Evolutionary conservation across 2,329 filamentous ascomycete species (phyloP).

Genomic region (Trichoderma sp.): DNA sequence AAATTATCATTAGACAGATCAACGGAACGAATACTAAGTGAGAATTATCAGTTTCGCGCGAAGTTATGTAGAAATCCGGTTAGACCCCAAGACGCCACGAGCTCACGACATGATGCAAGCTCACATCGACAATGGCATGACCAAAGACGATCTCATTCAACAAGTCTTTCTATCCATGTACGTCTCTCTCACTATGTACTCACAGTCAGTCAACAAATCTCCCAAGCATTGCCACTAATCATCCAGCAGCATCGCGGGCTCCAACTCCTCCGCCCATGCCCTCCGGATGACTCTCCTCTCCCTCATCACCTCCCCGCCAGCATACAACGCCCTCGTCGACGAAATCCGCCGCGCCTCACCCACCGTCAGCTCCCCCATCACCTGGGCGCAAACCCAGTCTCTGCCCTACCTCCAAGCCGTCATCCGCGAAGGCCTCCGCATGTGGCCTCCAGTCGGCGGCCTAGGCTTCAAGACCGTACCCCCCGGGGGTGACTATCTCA

Average conservation of each 20-base stretch:
- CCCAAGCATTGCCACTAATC: background rate
- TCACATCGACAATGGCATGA: slow-evolving; percentile 28
- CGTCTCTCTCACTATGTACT: background rate
- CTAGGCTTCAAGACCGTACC: slow-evolving; percentile 54
- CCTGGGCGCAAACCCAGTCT: slow-evolving; percentile 46
- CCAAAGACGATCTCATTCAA: slow-evolving; percentile 18
- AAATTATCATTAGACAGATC: too few species aligned
- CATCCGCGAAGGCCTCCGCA: slow-evolving; percentile 54
- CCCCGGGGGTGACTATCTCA: slow-evolving; percentile 49
- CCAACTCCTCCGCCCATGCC: slow-evolving; percentile 56
- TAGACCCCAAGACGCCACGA: slow-evolving; percentile 22
- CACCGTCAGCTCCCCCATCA: slow-evolving; percentile 36
- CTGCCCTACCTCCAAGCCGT: slow-evolving; percentile 57
- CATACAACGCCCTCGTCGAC: slow-evolving; percentile 39
- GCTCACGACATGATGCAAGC: slow-evolving; percentile 24
- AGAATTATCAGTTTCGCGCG: slow-evolving; percentile 21
- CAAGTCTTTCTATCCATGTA: slow-evolving; percentile 20
- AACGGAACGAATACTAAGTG: background rate
- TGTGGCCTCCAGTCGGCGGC: slow-evolving; percentile 52
- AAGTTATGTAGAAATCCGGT: slow-evolving; percentile 24
- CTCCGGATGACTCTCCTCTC: slow-evolving; percentile 52
- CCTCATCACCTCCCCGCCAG: slow-evolving; percentile 43
- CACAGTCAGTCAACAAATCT: background rate
- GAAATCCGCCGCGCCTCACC: slow-evolving; percentile 46
- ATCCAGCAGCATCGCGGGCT: slow-evolving; percentile 51